Conservation (phyloP, 148 eudicot genomes). For the Cornus suecica region DNA sequence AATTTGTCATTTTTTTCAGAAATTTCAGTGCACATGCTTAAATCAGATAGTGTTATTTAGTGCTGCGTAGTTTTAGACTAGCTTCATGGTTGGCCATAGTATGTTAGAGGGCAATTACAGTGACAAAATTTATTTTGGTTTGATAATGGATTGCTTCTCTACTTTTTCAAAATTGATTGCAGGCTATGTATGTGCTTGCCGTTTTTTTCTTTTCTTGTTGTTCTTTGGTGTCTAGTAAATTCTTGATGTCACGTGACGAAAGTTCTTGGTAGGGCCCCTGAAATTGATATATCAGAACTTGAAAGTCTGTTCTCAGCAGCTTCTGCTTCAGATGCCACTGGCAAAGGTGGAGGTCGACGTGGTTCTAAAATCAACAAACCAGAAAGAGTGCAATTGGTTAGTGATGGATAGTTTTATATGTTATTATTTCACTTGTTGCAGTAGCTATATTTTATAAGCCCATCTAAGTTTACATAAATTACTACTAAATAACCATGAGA, state of each 20-base stretch:
- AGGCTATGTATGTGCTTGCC: background rate
- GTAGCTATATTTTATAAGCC: background rate
- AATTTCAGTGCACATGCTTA: background rate
- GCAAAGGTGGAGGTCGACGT: constrained; percentile 65
- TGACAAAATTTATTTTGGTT: background rate
- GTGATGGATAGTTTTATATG: constrained; percentile 19
- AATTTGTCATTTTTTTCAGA: background rate
- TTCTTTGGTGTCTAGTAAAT: constrained; percentile 8
- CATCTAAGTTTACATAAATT: background rate
- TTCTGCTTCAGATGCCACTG: constrained; percentile 59
- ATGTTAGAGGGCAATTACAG: background rate
- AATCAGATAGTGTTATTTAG: constrained; percentile 1
- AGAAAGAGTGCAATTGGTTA: constrained; percentile 95
- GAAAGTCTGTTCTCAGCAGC: constrained; percentile 88
- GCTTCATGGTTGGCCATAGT: background rate
- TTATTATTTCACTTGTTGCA: background rate
- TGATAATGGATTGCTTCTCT: background rate
- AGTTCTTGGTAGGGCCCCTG: constrained; percentile 76
- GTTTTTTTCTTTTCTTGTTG: constrained; percentile 6
- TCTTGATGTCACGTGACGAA: constrained; percentile 21
- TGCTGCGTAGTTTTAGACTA: background rate
- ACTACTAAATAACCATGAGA: too few species aligned
- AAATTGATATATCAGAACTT: constrained; percentile 94
- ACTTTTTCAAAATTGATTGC: background rate
- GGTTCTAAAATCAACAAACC: constrained; percentile 79